Base-by-base conservation (phyloP, 2,329 filamentous ascomycete genomes). In the Fusarium xyrophilum region DNA sequence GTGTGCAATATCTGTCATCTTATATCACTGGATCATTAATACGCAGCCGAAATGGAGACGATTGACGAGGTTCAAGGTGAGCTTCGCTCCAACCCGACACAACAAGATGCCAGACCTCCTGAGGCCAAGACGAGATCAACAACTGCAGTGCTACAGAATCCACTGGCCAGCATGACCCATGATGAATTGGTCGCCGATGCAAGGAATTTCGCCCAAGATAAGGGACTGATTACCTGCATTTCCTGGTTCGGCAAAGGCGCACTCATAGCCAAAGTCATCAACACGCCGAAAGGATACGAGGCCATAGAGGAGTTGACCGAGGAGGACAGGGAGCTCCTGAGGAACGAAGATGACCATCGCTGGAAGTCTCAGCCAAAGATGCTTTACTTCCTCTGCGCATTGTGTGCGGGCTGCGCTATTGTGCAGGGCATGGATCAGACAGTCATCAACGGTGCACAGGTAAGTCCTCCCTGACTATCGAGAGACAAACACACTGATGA, bases 401-500 rank as follows among this genome's bases (percentile, higher is more conserved):
- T 50, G 13, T 50, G 46, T 50, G 46, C 46, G 23, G 63, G 85
- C 79, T 74, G 72, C 54, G 85, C 86, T 14, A 84, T 86, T 25
- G 84, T 86, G 1, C 82, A 84, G 54, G 87, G 88, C 23, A 90
- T 88, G 87, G 87, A 90, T 68, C 85, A 89, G 76, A 89, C 87
- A 5, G 87, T 86, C 50, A 80, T 81, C 62, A 88, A 88, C 67
- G 86, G 86, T 42, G 88, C 88, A 39, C 72, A 74, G 69, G 72
- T 73, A 70, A 17, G n/a, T 52, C 35, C 33, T 38, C 12, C 11
- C 5, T 15, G 5, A 38, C 13, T 27, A 25, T 11, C 17, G 10
- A 50, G 17, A 50, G 6, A 13, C 71, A 53, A 56, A 50, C 5
- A 50, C 1, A 36, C 46, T 50, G 11, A 50, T 8, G 19, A 25